These are phyloP conservation scores for Lyophyllum shimeji DNA, from an alignment of 768 basidiomycete genomes.

Conservation along the genomic window DNA sequence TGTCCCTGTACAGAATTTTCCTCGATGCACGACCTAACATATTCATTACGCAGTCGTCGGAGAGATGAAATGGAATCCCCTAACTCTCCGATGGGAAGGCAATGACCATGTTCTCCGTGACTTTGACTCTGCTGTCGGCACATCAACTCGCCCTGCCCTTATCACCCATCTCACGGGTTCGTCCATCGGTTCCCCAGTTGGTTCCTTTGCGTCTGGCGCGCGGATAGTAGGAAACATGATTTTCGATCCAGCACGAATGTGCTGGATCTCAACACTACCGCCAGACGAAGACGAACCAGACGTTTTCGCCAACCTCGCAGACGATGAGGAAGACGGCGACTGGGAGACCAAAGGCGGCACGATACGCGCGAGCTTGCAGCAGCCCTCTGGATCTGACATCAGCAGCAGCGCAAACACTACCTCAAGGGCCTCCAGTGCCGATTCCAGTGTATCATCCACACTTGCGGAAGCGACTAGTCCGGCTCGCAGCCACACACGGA, in stretches of 20 bases:
- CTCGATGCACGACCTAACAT: neutral
- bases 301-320: conserved; percentile 90
- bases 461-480: conserved; percentile 54
- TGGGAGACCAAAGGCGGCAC: conserved; percentile 80
- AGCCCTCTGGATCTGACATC: conserved; percentile 29
- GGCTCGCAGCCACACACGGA: conserved; percentile 59
- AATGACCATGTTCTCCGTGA: conserved; percentile 91
- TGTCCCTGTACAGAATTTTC: conserved; percentile 17
- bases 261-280: conserved; percentile 85
- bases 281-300: conserved; percentile 94
- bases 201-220: conserved; percentile 73
- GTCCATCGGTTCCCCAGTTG: conserved; percentile 77
- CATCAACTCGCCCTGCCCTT: conserved; percentile 89
- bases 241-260: conserved; percentile 93
- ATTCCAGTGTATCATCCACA: conserved; percentile 24
- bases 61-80: conserved; percentile 98
- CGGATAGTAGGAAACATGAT: conserved; percentile 97
- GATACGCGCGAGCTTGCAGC: conserved; percentile 61
- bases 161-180: conserved; percentile 93
- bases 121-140: conserved; percentile 81
- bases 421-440: conserved; percentile 22
- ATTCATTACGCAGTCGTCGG: conserved; percentile 67
- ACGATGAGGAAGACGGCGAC: conserved; percentile 83
- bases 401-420: conserved; percentile 31
- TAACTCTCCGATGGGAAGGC: conserved; percentile 91